Conservation (phyloP, 257 asterid species). For the Coffea eugenioides region DNA sequence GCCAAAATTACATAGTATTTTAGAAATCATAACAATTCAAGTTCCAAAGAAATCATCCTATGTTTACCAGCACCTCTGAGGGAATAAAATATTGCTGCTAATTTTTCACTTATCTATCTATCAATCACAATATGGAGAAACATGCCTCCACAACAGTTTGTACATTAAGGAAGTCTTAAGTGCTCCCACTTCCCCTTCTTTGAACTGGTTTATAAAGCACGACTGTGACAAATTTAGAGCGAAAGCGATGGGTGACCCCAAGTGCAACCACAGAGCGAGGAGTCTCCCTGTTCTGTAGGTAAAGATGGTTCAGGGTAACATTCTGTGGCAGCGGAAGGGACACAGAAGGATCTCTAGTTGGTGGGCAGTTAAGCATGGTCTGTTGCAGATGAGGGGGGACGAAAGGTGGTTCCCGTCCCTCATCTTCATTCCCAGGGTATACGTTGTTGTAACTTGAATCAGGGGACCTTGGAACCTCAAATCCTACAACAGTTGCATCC, state of each 20-base stretch:
- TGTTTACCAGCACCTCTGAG: conserved; percentile 22
- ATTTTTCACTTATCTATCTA: conserved; percentile 15
- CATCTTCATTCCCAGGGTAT: conserved; percentile 69
- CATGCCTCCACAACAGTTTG: conserved; percentile 10
- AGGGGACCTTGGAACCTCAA: conserved; percentile 77
- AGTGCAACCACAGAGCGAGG: conserved; percentile 76
- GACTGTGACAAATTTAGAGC: conserved; percentile 77
- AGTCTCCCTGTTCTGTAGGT: conserved; percentile 69
- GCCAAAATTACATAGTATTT: conserved; percentile 6
- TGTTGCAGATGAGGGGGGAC: conserved; percentile 79
- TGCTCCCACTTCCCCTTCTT: conserved; percentile 51
- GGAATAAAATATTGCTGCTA: conserved; percentile 17
- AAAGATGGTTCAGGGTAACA: conserved; percentile 80
- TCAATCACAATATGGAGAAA: conserved; percentile 5
- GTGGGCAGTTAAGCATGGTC: conserved; percentile 54
- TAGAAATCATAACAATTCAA: conserved; percentile 1
- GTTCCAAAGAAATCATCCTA: conserved; percentile 14
- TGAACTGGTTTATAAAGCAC: conserved; percentile 92
- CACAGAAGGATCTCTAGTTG: conserved; percentile 35
- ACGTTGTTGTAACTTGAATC: conserved; percentile 77
- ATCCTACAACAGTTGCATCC: conserved; percentile 84
- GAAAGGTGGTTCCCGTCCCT: conserved; percentile 75
- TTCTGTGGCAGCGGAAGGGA: conserved; percentile 69
- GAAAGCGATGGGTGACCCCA: conserved; percentile 84
- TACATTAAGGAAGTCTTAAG: conserved; percentile 21